Conservation (phyloP, 768 basidiomycete species). For the Calocera viscosa region DNA sequence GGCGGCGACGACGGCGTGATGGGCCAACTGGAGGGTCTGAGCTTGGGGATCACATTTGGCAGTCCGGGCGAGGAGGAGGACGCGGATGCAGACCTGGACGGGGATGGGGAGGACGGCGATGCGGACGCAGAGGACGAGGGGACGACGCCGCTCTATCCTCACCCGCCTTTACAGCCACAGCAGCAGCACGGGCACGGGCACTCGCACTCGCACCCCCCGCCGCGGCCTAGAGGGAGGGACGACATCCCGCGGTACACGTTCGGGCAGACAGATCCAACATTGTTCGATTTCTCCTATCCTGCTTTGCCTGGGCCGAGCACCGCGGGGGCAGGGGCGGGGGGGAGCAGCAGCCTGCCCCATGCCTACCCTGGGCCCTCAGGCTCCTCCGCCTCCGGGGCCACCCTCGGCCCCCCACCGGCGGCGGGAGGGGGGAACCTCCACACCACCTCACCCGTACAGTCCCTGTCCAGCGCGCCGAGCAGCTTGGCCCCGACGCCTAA, state of each 20-base stretch:
- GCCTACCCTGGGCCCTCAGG: not conserved
- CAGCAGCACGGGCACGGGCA: no score
- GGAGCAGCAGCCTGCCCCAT: not conserved
- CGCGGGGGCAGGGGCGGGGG: not conserved
- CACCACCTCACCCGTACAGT: not conserved
- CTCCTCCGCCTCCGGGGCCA: not conserved
- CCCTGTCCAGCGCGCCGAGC: not conserved
- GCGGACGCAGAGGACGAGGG: not conserved
- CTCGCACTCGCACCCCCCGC: not conserved
- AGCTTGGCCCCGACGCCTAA: not conserved
- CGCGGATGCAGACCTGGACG: not conserved
- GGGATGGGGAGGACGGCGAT: not conserved
- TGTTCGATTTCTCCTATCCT: constrained; percentile 1
- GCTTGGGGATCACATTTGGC: not conserved
- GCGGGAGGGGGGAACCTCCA: not conserved
- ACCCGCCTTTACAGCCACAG: no score
- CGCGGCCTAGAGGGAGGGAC: not conserved
- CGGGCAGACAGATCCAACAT: not conserved
- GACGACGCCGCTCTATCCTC: not conserved
- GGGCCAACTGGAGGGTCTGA: not conserved
- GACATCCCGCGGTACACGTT: not conserved
- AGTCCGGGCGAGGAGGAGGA: not conserved
- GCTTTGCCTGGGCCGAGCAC: not conserved
- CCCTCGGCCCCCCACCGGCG: not conserved
- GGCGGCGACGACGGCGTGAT: no score